Percentiles rank a stretch among this genome's conserved stretches.
These are phyloP conservation scores for Mycena belliarum DNA, from an alignment of 768 basidiomycete species.

Conservation along the genomic window DNA sequence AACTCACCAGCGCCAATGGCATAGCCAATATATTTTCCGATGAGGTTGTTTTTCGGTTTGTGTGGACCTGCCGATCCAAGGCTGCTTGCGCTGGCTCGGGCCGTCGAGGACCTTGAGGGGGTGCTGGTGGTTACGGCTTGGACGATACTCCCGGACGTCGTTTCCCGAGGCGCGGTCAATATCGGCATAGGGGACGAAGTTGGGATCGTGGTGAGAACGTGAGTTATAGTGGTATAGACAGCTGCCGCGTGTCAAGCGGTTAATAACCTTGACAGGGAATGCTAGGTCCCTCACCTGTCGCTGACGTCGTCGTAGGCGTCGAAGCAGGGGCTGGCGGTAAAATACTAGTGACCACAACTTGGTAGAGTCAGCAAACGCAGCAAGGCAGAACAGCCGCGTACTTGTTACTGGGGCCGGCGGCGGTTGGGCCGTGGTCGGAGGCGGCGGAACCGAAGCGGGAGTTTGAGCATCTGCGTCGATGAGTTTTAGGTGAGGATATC, in stretches of 20 bases:
- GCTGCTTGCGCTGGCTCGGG: slow-evolving; percentile 7
- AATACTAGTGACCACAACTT: slow-evolving; percentile 15
- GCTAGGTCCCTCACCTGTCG: slow-evolving; percentile 5
- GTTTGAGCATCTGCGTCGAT: slow-evolving; percentile 1
- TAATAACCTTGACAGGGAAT: background rate
- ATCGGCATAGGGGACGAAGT: background rate
- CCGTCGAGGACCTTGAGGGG: slow-evolving; percentile 9
- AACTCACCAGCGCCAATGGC: slow-evolving; percentile 20
- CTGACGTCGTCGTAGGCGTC: background rate
- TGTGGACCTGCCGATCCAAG: slow-evolving; percentile 2
- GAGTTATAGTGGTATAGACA: slow-evolving; percentile 15
- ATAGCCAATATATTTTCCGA: slow-evolving; percentile 20
- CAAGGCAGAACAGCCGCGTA: slow-evolving; percentile 3
- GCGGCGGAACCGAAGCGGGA: slow-evolving; percentile 11
- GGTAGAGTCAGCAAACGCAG: no score
- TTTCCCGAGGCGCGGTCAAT: background rate
- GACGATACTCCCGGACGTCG: background rate
- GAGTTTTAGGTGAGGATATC: background rate
- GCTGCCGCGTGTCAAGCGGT: slow-evolving; percentile 13
- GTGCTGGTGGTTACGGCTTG: background rate
- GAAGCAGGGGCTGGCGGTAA: slow-evolving; percentile 1
- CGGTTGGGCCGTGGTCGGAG: slow-evolving; percentile 1
- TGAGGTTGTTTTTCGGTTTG: slow-evolving; percentile 15
- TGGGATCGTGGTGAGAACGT: slow-evolving; percentile 15
- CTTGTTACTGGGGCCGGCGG: slow-evolving; percentile 8